Conservation (phyloP, 306 rosid species). For the Rubus idaeus region DNA sequence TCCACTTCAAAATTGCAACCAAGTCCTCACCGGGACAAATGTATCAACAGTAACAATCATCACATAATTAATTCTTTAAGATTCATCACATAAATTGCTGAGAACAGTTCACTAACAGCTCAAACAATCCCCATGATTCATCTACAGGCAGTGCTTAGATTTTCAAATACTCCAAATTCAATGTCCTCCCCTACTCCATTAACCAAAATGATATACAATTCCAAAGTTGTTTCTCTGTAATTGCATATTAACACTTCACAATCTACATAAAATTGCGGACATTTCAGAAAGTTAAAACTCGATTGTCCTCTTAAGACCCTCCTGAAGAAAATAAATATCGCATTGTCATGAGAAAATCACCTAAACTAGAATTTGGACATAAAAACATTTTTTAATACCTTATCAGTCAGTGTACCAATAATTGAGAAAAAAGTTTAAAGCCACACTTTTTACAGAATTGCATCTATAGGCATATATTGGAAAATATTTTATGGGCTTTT, state of each 20-base stretch:
- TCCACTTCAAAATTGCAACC: background rate
- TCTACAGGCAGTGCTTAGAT: background rate
- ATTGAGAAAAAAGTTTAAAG: background rate
- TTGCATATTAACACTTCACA: background rate
- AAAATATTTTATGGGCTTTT: background rate
- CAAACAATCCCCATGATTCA: background rate
- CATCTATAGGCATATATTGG: background rate
- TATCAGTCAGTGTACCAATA: background rate
- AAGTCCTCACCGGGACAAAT: background rate
- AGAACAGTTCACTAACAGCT: background rate
- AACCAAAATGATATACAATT: background rate
- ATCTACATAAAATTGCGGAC: background rate
- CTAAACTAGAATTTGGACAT: constrained; percentile 17
- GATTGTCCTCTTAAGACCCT: constrained; percentile 80
- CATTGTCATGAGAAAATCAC: constrained; percentile 1
- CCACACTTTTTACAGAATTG: background rate
- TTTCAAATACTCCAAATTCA: background rate
- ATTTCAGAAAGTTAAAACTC: constrained; percentile 16
- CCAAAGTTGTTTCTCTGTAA: background rate
- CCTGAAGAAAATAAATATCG: constrained; percentile 54
- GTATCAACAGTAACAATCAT: background rate
- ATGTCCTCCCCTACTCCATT: background rate
- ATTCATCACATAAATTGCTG: background rate
- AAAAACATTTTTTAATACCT: background rate
- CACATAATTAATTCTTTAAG: no score